phyloP scores from a whole-genome alignment of 371 early-diverging fungal genomes.

The Dinochytrium kinnereticum region DNA sequence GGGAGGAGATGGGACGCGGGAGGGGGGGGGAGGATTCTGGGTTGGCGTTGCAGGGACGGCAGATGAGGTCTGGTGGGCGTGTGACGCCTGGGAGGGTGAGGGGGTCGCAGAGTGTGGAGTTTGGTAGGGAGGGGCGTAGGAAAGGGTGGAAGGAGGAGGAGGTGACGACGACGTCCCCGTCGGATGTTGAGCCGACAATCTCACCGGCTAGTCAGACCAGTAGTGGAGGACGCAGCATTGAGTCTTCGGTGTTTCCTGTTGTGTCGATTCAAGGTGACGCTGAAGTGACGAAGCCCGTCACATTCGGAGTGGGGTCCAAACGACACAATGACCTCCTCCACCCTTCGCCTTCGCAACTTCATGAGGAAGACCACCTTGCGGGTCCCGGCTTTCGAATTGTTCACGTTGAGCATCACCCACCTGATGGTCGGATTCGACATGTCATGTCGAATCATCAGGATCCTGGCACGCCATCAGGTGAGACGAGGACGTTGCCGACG shows the following conservation, averaged over 20 bases:
- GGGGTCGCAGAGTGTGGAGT: too few species aligned
- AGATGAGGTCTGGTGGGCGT: too few species aligned
- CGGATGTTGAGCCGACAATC: too few species aligned
- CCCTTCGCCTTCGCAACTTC: not conserved
- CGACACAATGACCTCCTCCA: not conserved
- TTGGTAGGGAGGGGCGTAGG: too few species aligned
- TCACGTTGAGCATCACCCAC: not conserved
- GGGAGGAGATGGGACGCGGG: not conserved
- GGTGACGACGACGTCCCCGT: too few species aligned
- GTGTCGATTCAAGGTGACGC: too few species aligned
- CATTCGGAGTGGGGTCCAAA: too few species aligned
- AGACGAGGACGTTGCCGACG: not conserved
- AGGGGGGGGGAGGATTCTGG: not conserved
- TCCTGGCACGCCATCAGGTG: not conserved
- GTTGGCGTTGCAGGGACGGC: not conserved
- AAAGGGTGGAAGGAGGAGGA: too few species aligned
- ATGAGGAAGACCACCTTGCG: slow-evolving; percentile 1
- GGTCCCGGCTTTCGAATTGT: not conserved
- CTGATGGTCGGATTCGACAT: not conserved
- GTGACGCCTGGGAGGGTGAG: too few species aligned
- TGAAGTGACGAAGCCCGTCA: not conserved
- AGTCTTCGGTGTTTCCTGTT: not conserved
- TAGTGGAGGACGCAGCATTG: not conserved
- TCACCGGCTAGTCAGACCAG: too few species aligned
- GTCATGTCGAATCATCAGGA: not conserved